Evolutionary conservation across 2,329 filamentous ascomycete species (phyloP), one percentile per base, ranked within the genome.

Genomic region (Xylariaceae sp.): DNA sequence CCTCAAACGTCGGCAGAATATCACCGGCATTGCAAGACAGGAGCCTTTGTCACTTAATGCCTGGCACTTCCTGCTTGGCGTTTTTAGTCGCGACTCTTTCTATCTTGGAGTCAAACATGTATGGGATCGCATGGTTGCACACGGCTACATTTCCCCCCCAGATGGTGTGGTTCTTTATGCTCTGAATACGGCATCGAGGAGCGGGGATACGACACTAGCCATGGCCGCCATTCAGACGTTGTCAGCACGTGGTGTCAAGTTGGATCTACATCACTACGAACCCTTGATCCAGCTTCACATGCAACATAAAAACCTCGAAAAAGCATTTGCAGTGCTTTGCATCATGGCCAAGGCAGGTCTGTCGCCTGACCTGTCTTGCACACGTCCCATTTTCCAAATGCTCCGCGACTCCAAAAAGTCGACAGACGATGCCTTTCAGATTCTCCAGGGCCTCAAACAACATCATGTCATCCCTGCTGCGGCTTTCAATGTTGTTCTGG

Each of bases 241-340:
- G 15, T 76, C 78, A 5, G 72, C 77, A 9, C 77, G 82, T 19
- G 75, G 75, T 12, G 76, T 78, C 1, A 74, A 77, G 38, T 74
- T 90, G 35, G 73, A 76, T 9, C 68, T 78, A 6, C 76, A 86
- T 54, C 89, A 96, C 64, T 95, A 94, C 68, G 90, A 95, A 66
- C 78, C 86, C 27, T 76, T 96, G 27, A 73, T 91, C 6, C 83
- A 89, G 49, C 79, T 86, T 4, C 89, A 95, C 62, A 74, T 82
- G 11, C 71, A 73, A 3, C 62, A 66, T 3, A 74, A 76, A 2
- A 82, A 94, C 55, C 62, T 92, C 7, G 68, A 72, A 19, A 81
- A 82, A 22, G 86, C 87, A 0, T 75, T 96, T 33, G 78, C 81
- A 38, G 76, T 87, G 1, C 73, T 96, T 14, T 81, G 81, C 56